Conservation (phyloP, 164 flowering plant genomes). For the Sextonia rubra region DNA sequence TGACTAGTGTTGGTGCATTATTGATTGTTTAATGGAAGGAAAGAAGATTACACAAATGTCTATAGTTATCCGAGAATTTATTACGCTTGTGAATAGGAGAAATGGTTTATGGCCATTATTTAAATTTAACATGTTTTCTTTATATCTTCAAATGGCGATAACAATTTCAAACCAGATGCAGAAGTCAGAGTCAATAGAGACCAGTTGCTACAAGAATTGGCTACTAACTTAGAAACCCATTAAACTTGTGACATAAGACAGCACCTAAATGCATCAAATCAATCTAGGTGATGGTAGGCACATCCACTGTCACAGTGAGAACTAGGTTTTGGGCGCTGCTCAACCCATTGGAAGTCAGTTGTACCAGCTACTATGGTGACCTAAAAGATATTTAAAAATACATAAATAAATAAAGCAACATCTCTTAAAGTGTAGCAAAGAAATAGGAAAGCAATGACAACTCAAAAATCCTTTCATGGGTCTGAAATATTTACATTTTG, state of each 20-base stretch:
- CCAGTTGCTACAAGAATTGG: neutral
- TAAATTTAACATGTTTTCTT: too few species aligned
- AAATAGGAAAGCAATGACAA: neutral
- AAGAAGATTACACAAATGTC: neutral
- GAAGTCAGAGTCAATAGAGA: too few species aligned
- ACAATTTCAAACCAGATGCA: neutral
- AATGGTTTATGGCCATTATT: neutral
- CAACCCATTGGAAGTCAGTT: too few species aligned
- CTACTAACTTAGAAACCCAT: too few species aligned
- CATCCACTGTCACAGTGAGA: too few species aligned
- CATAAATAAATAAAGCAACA: too few species aligned
- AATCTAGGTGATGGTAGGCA: too few species aligned
- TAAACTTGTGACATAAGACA: neutral
- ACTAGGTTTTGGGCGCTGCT: too few species aligned
- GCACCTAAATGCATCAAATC: conserved; percentile 14
- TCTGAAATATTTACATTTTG: conserved; percentile 20
- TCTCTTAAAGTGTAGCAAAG: conserved; percentile 2
- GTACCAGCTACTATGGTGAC: too few species aligned
- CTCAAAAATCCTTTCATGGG: conserved; percentile 2
- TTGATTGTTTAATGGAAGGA: neutral
- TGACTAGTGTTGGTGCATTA: neutral
- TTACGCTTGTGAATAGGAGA: neutral
- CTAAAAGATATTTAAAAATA: too few species aligned
- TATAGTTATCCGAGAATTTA: neutral
- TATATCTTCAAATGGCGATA: neutral